phyloP scores from a whole-genome alignment of 305 asterid genomes.

The Striga hermonthica region DNA sequence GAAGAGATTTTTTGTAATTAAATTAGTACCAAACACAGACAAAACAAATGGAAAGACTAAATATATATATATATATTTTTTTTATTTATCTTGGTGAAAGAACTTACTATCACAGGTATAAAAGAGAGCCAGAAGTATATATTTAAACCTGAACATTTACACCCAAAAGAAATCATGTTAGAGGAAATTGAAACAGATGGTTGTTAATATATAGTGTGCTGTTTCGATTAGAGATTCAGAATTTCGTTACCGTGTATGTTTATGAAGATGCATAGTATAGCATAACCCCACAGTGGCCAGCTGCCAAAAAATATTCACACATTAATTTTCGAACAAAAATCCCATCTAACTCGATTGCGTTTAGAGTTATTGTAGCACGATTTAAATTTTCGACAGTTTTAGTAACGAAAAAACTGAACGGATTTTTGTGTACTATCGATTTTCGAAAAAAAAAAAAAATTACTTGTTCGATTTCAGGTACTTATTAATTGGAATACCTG shows the following conservation, averaged over 20 bases:
- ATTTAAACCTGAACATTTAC: constrained; percentile 62
- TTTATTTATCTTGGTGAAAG: neutral
- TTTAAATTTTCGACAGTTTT: too few species aligned
- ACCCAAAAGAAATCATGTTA: neutral
- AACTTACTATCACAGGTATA: constrained; percentile 80
- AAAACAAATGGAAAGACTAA: too few species aligned
- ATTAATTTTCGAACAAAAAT: neutral
- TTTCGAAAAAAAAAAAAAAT: neutral
- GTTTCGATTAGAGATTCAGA: neutral
- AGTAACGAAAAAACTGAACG: too few species aligned
- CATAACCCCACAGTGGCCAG: constrained; percentile 94
- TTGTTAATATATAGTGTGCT: too few species aligned
- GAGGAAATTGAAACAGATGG: too few species aligned
- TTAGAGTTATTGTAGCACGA: neutral
- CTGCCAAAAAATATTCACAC: constrained; percentile 36
- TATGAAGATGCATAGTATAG: constrained; percentile 82
- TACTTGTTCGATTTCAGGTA: neutral
- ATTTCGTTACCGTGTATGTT: constrained; percentile 66
- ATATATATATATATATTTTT: too few species aligned
- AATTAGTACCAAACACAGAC: too few species aligned
- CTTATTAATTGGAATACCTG: constrained; percentile 54
- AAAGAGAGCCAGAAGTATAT: constrained; percentile 91
- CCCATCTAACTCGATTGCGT: too few species aligned
- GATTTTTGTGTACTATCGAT: too few species aligned
- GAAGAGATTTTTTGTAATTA: constrained; percentile 5